phyloP scores from a whole-genome alignment of 768 basidiomycete genomes.

The Steccherinum ochraceum region DNA sequence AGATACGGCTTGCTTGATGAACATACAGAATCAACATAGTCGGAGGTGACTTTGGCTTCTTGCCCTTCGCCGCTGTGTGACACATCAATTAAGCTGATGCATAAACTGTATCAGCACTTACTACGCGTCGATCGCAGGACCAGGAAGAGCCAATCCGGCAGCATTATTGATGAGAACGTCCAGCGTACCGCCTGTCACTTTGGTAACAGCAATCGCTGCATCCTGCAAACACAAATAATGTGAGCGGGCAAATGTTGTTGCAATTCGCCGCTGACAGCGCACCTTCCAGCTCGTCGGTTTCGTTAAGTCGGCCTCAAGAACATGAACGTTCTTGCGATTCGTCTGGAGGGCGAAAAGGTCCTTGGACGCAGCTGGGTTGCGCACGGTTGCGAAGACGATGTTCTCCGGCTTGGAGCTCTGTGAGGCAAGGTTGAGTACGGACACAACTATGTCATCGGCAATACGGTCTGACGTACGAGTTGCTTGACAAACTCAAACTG shows the following conservation, averaged over 20 bases:
- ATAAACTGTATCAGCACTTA: too few relatives aligned
- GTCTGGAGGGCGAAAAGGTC: conserved; percentile 2
- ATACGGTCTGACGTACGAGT: conserved; percentile 9
- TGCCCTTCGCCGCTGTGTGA: too few relatives aligned
- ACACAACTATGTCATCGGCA: not conserved
- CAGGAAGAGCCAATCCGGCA: too few relatives aligned
- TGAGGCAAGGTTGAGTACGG: not conserved
- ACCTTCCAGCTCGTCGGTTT: conserved; percentile 21
- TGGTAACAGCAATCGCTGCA: conserved; percentile 17
- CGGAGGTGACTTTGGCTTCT: too few relatives aligned
- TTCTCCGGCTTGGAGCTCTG: conserved; percentile 1
- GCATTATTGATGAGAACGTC: conserved; percentile 29
- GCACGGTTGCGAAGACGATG: conserved; percentile 8
- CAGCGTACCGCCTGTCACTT: conserved; percentile 19
- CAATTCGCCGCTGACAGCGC: conserved; percentile 1
- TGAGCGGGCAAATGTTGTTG: too few relatives aligned
- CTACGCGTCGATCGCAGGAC: too few relatives aligned
- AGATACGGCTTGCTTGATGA: too few relatives aligned
- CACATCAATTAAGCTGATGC: too few relatives aligned
- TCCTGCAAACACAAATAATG: conserved; percentile 8
- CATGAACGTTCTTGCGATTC: conserved; percentile 16
- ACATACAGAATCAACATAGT: too few relatives aligned
- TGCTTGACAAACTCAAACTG: conserved; percentile 20
- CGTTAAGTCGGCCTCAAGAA: conserved; percentile 28
- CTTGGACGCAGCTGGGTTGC: not conserved